Evolutionary conservation across 371 early-diverging fungal species (phyloP).

Genomic region (Mortierella sp.): DNA sequence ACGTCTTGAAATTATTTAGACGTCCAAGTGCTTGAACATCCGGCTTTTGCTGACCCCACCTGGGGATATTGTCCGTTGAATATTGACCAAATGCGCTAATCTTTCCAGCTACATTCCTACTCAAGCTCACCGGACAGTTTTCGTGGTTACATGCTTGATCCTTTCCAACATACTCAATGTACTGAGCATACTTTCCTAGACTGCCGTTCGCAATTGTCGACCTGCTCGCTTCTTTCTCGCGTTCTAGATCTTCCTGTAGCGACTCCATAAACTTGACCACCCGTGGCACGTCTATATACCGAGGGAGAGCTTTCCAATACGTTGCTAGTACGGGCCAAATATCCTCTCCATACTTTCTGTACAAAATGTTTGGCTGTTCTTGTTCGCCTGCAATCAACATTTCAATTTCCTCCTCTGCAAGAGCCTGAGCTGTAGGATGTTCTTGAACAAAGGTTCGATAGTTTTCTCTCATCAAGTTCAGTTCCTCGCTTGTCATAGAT

Average conservation of each 20-base stretch:
- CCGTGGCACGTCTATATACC: conserved; percentile 32
- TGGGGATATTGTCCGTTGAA: conserved; percentile 20
- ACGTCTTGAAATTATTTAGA: no score
- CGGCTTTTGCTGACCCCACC: neutral
- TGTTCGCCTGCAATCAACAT: conserved; percentile 6
- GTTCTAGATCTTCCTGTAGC: conserved; percentile 20
- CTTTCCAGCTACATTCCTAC: conserved; percentile 18
- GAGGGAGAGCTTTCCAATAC: conserved; percentile 37
- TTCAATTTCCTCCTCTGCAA: conserved; percentile 26
- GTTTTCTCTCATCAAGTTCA: neutral
- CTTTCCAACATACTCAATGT: conserved; percentile 23
- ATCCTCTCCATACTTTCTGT: conserved; percentile 24
- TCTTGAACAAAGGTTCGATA: conserved; percentile 3
- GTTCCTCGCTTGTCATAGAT: neutral
- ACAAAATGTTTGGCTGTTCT: neutral
- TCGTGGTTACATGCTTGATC: conserved; percentile 17
- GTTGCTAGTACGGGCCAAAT: neutral
- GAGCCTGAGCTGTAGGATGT: conserved; percentile 12
- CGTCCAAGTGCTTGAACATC: neutral
- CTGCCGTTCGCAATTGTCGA: neutral
- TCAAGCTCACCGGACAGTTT: neutral
- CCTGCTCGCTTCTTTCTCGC: conserved; percentile 1
- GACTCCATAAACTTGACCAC: conserved; percentile 18
- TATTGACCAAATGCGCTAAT: conserved; percentile 22
- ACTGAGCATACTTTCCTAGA: conserved; percentile 1